phyloP scores from a whole-genome alignment of 345 rosid species.

The Carallia pectinifolia region DNA sequence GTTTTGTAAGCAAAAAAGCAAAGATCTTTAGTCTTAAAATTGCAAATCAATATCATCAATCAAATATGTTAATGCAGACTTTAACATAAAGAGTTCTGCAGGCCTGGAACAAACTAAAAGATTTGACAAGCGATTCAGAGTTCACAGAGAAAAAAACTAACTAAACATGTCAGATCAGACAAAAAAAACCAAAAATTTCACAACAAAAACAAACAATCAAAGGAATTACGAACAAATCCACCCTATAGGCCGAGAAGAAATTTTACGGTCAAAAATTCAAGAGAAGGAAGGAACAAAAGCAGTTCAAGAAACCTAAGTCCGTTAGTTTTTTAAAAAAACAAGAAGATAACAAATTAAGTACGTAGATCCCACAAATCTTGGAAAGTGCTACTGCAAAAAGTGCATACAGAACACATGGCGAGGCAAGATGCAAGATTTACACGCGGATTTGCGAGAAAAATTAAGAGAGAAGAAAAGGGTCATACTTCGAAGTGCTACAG shows the following conservation, averaged over 20 bases:
- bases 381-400: background rate
- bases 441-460: constrained; percentile 1
- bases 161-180: background rate
- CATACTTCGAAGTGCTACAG: constrained; percentile 77
- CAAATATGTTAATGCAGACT: background rate
- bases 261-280: background rate
- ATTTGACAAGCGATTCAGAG: background rate
- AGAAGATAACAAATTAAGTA: background rate
- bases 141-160: background rate
- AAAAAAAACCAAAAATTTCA: constrained; percentile 1
- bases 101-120: background rate
- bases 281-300: background rate
- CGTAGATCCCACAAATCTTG: constrained; percentile 2
- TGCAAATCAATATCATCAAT: background rate
- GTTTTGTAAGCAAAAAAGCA: background rate
- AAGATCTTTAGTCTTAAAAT: background rate
- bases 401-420: background rate
- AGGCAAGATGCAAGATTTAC: background rate
- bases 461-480: constrained; percentile 2
- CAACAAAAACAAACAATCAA: background rate
- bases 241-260: background rate
- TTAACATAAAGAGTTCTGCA: background rate
- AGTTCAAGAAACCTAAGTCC: background rate
- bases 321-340: background rate
- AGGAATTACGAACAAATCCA: background rate